A percentile compares a stretch with the other conserved stretches of the same genome.
Evolutionary conservation across 306 rosid genomes (phyloP).

Genomic region (Fragaria iinumae): DNA sequence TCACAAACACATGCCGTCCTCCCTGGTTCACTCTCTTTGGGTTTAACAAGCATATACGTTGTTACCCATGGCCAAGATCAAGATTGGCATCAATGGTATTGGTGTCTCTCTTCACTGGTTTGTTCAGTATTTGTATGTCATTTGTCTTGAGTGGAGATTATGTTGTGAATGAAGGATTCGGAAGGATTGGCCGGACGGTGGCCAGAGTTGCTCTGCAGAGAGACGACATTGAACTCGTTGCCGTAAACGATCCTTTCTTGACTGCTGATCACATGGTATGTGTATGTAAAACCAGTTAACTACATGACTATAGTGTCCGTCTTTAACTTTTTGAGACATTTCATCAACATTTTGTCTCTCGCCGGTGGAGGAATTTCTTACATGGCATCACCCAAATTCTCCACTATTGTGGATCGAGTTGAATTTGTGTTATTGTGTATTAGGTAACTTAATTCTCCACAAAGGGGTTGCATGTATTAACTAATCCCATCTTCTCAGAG

Average conservation of each 20-base stretch:
- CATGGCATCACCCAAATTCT: background rate
- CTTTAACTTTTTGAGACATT: background rate
- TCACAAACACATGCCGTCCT: background rate
- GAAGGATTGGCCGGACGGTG: conserved; percentile 63
- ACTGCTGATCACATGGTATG: conserved; percentile 53
- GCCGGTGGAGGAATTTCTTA: background rate
- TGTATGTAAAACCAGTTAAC: background rate
- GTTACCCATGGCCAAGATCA: conserved; percentile 54
- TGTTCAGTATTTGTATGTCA: background rate
- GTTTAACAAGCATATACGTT: too few relatives aligned
- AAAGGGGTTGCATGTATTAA: background rate
- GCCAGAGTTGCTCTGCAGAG: conserved; percentile 67
- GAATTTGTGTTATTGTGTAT: background rate
- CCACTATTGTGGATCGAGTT: background rate
- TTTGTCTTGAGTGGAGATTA: background rate
- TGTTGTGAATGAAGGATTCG: conserved; percentile 48
- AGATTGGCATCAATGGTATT: conserved; percentile 81
- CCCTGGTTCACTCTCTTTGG: background rate
- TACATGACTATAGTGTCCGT: background rate
- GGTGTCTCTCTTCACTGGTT: background rate
- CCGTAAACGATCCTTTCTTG: conserved; percentile 62
- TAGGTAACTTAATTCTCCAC: too few relatives aligned
- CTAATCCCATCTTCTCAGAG: conserved; percentile 25
- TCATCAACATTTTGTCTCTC: background rate
- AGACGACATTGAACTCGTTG: conserved; percentile 65